phyloP scores from a whole-genome alignment of 148 eudicot genomes.

The Arbutus unedo region DNA sequence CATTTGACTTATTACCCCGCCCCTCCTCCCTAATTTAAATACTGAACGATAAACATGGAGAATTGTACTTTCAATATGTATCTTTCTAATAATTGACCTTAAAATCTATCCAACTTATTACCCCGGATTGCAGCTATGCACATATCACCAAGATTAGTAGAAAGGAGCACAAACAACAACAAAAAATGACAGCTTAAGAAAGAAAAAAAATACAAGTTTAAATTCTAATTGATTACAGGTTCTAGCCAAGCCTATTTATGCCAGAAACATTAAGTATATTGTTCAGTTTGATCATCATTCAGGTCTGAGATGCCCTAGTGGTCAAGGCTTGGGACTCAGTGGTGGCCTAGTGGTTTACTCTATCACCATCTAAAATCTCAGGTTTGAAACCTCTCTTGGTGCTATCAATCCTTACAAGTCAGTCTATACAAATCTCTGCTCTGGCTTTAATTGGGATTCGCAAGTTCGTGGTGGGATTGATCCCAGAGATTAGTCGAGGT shows the following conservation, averaged over 20 bases:
- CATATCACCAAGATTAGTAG: neutral
- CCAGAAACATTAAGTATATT: no score
- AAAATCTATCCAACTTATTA: no score
- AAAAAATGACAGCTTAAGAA: neutral
- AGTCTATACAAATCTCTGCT: no score
- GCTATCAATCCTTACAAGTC: no score
- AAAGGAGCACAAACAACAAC: neutral
- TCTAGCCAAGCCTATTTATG: neutral
- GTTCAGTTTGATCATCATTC: neutral
- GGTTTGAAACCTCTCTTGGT: no score
- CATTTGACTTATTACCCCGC: no score
- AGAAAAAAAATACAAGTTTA: neutral
- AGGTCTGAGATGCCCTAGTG: no score
- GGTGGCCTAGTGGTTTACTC: no score
- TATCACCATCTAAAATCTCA: no score
- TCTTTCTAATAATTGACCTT: neutral
- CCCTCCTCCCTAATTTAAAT: neutral
- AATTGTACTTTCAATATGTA: neutral
- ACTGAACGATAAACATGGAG: neutral
- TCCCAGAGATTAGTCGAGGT: neutral
- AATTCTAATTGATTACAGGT: neutral
- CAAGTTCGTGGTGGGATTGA: no score
- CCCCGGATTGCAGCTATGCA: neutral
- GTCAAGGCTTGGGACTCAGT: no score
- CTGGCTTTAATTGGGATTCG: no score